phyloP scores from a whole-genome alignment of 2,329 filamentous ascomycete species.

The Epichloe hybrida region DNA sequence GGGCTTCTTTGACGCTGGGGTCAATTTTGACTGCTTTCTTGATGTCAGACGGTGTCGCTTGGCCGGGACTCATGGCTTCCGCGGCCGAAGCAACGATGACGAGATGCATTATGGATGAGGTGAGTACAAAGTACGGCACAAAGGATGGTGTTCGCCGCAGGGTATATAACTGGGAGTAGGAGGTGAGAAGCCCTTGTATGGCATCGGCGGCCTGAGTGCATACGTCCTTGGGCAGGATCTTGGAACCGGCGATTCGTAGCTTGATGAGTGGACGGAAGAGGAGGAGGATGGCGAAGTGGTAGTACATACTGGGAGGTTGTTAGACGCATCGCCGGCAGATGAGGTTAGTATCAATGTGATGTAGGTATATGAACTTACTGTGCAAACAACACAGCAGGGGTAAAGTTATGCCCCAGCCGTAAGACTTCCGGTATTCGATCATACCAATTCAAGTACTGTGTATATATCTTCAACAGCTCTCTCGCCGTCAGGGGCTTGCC shows the following conservation, averaged over 20 bases:
- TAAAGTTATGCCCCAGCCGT: slow-evolving; percentile 53
- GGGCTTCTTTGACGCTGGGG: slow-evolving; percentile 27
- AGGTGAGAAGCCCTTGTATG: slow-evolving; percentile 41
- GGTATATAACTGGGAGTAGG: slow-evolving; percentile 46
- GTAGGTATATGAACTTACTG: slow-evolving; percentile 40
- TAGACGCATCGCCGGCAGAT: neutral
- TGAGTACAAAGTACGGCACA: slow-evolving; percentile 48
- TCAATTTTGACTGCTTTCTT: slow-evolving; percentile 22
- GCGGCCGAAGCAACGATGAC: slow-evolving; percentile 32
- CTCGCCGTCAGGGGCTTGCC: slow-evolving; percentile 50
- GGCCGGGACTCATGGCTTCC: slow-evolving; percentile 5
- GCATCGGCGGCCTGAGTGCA: slow-evolving; percentile 49
- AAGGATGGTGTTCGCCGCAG: slow-evolving; percentile 45
- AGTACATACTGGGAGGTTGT: slow-evolving; percentile 44
- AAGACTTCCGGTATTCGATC: slow-evolving; percentile 51
- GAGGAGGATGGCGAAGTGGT: slow-evolving; percentile 56
- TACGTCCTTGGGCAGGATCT: slow-evolving; percentile 49
- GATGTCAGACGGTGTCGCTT: slow-evolving; percentile 11
- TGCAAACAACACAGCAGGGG: slow-evolving; percentile 58
- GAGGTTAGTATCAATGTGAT: neutral
- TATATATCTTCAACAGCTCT: slow-evolving; percentile 50
- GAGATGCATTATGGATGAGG: slow-evolving; percentile 46
- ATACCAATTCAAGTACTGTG: slow-evolving; percentile 60
- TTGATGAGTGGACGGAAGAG: slow-evolving; percentile 62
- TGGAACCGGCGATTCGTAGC: slow-evolving; percentile 46